Evolutionary conservation across 2,329 filamentous ascomycete genomes (phyloP), one percentile per base, ranked within the genome.

Genomic region (Plenodomus biglobosus): DNA sequence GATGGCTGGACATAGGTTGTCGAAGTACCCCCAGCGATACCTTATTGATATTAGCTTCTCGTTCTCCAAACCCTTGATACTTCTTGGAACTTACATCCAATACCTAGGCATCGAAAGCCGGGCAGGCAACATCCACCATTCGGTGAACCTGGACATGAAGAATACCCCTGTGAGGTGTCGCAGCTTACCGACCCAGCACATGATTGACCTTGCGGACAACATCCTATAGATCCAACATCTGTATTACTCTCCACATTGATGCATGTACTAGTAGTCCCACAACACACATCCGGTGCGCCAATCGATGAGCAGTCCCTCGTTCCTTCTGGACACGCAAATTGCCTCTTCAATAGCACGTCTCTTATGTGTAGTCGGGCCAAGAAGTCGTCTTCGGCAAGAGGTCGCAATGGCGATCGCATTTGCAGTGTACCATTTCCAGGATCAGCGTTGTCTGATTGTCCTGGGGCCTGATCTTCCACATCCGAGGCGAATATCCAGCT

Each of bases 51-150:
- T 20, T 61, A 46, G 16, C n/a, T n/a, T 21, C 2, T 22, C 13
- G 41, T n/a, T n/a, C n/a, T n/a, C n/a, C n/a, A n/a, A n/a, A 7
- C 22, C 17, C 6, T 11, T 20, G 8, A 0, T 5, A 22, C 35
- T 6, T 8, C 8, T 10, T 18, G 8, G 18, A 8, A 80, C 78
- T 80, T 74, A 85, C 88, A 92, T 19, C 88, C 88, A 47, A 85
- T 75, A 16, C 85, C 85, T 48, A 82, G 76, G 60, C 88, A 92
- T 1, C 81, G 76, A 62, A 83, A 91, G 3, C 86, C 87, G 0
- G 84, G 77, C 10, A 91, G 83, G 66, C 88, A 92, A 64, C 88
- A 92, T 2, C 88, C 88, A 13, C 87, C 88, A 2, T 87, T 88
- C 0, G 85, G 68, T 27, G 79, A 78, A 7, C 81, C 77, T 0